phyloP scores from a whole-genome alignment of 768 basidiomycete species.

The Podaxis sp. region DNA sequence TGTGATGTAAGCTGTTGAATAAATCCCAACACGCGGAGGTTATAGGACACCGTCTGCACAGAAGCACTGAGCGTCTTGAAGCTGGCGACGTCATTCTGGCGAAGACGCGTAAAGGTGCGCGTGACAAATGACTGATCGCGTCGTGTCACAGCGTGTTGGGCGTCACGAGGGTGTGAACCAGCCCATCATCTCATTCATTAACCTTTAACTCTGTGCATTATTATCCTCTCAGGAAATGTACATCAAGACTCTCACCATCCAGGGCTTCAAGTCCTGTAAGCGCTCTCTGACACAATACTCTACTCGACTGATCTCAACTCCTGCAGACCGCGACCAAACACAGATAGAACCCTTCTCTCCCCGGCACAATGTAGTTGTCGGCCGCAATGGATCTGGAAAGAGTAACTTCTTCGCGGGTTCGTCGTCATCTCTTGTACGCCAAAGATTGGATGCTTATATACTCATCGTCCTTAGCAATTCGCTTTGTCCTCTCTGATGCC shows the following conservation, averaged over 20 bases:
- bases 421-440: slow-evolving; percentile 23
- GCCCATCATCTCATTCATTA: slow-evolving; percentile 4
- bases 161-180: background rate
- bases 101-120: slow-evolving; percentile 1
- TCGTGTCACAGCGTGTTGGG: slow-evolving; percentile 9
- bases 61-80: background rate
- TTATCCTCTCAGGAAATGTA: slow-evolving; percentile 49
- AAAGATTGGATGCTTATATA: background rate
- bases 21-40: background rate
- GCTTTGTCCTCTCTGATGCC: slow-evolving; percentile 96
- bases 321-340: slow-evolving; percentile 78
- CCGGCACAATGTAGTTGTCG: slow-evolving; percentile 94
- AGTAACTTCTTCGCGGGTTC: slow-evolving; percentile 96
- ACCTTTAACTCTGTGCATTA: background rate
- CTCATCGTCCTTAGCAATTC: slow-evolving; percentile 64
- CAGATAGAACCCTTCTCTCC: slow-evolving; percentile 95
- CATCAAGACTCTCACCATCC: slow-evolving; percentile 87
- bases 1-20: background rate
- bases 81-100: background rate
- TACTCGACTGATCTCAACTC: slow-evolving; percentile 8
- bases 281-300: slow-evolving; percentile 9
- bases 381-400: slow-evolving; percentile 97
- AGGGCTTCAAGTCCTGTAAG: slow-evolving; percentile 98
- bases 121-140: slow-evolving; percentile 16
- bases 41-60: background rate